A percentile compares a stretch with the other conserved stretches of the same genome.
Conservation (phyloP, 495 filamentous ascomycete species). For the Neurospora sp. region DNA sequence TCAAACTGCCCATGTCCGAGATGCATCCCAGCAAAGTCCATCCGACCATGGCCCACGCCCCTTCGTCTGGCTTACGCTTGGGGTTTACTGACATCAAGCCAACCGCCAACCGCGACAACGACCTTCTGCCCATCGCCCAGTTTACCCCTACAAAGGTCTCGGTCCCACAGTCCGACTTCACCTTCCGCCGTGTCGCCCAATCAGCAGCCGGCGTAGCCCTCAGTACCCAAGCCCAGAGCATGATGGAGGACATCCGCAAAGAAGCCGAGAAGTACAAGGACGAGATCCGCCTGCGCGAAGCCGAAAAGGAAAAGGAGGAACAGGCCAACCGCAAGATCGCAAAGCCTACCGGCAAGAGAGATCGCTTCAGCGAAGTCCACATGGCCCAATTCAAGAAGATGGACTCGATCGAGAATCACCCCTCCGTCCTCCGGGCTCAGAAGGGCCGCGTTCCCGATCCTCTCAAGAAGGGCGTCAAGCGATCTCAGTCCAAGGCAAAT, state of each 20-base stretch:
- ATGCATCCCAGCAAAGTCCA: conserved; percentile 75
- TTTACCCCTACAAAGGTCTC: conserved; percentile 41
- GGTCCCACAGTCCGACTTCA: conserved; percentile 52
- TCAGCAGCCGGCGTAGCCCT: conserved; percentile 46
- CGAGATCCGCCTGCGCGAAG: conserved; percentile 43
- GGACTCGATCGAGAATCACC: conserved; percentile 84
- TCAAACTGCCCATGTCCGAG: conserved; percentile 52
- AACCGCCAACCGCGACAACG: conserved; percentile 22
- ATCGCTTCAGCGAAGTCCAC: conserved; percentile 72
- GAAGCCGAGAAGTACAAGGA: conserved; percentile 59
- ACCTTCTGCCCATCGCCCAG: conserved; percentile 18
- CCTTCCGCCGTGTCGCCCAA: conserved; percentile 57
- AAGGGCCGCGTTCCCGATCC: conserved; percentile 45
- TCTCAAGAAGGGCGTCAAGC: conserved; percentile 51
- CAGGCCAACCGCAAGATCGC: conserved; percentile 58
- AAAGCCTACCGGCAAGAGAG: conserved; percentile 62
- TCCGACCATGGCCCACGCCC: conserved; percentile 51
- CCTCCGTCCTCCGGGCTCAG: conserved; percentile 64
- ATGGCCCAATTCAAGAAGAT: conserved; percentile 90
- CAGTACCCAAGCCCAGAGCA: conserved; percentile 58
- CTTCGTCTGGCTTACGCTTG: conserved; percentile 54
- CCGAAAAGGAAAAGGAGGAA: conserved; percentile 30
- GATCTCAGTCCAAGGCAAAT: conserved; percentile 46
- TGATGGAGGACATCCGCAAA: conserved; percentile 68
- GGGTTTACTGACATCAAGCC: conserved; percentile 55